Percentiles rank a stretch among this genome's conserved stretches.
phyloP scores from a whole-genome alignment of 2,329 filamentous ascomycete genomes.

The Phaeosphaeria sp. region DNA sequence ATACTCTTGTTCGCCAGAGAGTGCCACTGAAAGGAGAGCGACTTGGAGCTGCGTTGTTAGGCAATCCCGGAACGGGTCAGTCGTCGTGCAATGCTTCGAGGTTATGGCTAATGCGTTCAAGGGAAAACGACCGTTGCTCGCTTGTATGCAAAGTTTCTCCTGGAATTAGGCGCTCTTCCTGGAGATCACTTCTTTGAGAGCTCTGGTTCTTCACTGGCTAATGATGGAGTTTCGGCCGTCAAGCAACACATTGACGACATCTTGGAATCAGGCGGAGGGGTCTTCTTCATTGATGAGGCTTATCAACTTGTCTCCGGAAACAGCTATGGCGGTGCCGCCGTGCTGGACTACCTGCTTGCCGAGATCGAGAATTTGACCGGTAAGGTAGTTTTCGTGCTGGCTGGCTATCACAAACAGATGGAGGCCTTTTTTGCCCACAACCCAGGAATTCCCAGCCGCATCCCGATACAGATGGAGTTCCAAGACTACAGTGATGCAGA shows the following conservation, averaged over 20 bases:
- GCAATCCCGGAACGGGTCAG: slow-evolving; percentile 77
- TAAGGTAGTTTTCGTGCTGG: slow-evolving; percentile 74
- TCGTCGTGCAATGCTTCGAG: not conserved
- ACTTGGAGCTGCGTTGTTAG: slow-evolving; percentile 68
- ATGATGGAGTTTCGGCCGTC: slow-evolving; percentile 65
- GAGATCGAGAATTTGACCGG: slow-evolving; percentile 76
- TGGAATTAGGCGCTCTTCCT: slow-evolving; percentile 66
- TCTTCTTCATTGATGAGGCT: slow-evolving; percentile 79
- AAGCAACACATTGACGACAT: slow-evolving; percentile 66
- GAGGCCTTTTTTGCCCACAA: slow-evolving; percentile 79
- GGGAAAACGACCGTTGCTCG: slow-evolving; percentile 80
- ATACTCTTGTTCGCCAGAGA: slow-evolving; percentile 65
- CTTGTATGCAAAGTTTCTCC: slow-evolving; percentile 71
- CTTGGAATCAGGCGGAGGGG: slow-evolving; percentile 67
- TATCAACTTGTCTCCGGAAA: slow-evolving; percentile 73
- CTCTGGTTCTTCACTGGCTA: slow-evolving; percentile 71
- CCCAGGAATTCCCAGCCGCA: slow-evolving; percentile 71
- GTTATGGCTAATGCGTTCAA: slow-evolving; percentile 2
- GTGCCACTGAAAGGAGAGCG: slow-evolving; percentile 64
- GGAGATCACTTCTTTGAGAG: slow-evolving; percentile 69
- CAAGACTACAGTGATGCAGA: slow-evolving; percentile 73
- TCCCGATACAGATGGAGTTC: slow-evolving; percentile 71
- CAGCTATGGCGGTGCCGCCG: slow-evolving; percentile 63
- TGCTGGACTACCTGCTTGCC: slow-evolving; percentile 74
- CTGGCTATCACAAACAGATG: slow-evolving; percentile 78